phyloP scores from a whole-genome alignment of 2,329 filamentous ascomycete species.

The Ascochyta fabae region DNA sequence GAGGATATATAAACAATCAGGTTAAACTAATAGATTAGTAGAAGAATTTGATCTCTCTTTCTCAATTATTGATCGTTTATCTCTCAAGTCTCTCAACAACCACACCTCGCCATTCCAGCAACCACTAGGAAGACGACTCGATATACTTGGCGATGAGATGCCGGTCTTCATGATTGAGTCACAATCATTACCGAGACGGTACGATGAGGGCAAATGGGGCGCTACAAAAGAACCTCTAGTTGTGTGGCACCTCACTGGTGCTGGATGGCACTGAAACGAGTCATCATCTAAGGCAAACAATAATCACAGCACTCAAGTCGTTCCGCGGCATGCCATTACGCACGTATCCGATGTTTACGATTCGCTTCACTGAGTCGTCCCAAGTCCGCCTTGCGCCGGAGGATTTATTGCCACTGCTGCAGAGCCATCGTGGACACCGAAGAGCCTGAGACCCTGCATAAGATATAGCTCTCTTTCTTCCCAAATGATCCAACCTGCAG shows the following conservation, averaged over 20 bases:
- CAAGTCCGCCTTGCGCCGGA: neutral
- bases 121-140: neutral
- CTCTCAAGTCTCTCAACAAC: too few relatives aligned
- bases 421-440: slow-evolving; percentile 18
- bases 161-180: neutral
- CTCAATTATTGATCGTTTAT: too few relatives aligned
- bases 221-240: neutral
- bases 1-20: too few relatives aligned
- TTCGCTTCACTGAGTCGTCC: neutral
- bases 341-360: neutral
- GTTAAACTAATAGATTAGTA: too few relatives aligned
- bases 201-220: slow-evolving; percentile 1
- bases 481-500: slow-evolving; percentile 2
- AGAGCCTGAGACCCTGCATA: slow-evolving; percentile 5
- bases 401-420: slow-evolving; percentile 12
- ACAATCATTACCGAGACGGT: slow-evolving; percentile 5
- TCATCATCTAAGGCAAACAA: neutral
- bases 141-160: neutral
- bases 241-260: neutral
- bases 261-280: neutral
- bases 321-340: neutral
- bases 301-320: neutral
- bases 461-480: neutral
- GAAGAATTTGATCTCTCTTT: too few relatives aligned
- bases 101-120: slow-evolving; percentile 4